Base-by-base conservation (phyloP, 1,284 basidiomycete species). In the Rugiboletus extremiorientalis region DNA sequence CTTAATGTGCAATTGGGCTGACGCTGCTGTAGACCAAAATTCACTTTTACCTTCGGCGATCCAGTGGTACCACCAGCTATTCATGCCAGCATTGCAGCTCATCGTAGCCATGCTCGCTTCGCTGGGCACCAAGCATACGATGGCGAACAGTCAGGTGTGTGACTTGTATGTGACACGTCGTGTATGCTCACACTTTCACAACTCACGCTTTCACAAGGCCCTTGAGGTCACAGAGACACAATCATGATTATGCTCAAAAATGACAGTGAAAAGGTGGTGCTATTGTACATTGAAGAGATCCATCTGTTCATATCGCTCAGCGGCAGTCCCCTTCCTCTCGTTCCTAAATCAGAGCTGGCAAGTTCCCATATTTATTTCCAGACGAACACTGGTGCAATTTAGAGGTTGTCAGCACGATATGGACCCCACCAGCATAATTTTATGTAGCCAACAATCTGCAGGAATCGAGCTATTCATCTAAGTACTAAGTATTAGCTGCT, bases 41-140 rank as follows among this genome's bases (percentile, higher is more conserved):
- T 85, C 85, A 36, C 96, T 96, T 79, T 77, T 97, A 10, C 94
- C 94, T 2, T 91, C 92, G 0, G 90, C 91, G 1, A 82, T 92
- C 16, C 90, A 93, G 59, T 84, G 94, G 38, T 95, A 96, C 72
- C 91, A 96, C 65, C 92, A 96, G 64, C 72, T 97, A 9, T 83
- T 96, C 60, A 83, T 92, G 72, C 94, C 94, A 0, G 87, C 89
- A 18, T 73, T 97, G 40, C 93, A 96, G 71, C 78, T 96, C 25
- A 81, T 89, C 20, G 82, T 86, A 56, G 86, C 82, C 9, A 80
- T 93, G 56, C 72, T 92, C 27, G 82, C 89, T 4, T 86, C 86
- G 2, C 71, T 92, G 12, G 88, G 89, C 14, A 73, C 77, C 18
- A 83, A 84, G 53, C 89, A 91, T 64, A 71, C 79, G 2, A 84